Percentiles rank a stretch among this genome's conserved stretches.
Conservation (phyloP, 2,329 filamentous ascomycete species). For the Helotiales sp. region DNA sequence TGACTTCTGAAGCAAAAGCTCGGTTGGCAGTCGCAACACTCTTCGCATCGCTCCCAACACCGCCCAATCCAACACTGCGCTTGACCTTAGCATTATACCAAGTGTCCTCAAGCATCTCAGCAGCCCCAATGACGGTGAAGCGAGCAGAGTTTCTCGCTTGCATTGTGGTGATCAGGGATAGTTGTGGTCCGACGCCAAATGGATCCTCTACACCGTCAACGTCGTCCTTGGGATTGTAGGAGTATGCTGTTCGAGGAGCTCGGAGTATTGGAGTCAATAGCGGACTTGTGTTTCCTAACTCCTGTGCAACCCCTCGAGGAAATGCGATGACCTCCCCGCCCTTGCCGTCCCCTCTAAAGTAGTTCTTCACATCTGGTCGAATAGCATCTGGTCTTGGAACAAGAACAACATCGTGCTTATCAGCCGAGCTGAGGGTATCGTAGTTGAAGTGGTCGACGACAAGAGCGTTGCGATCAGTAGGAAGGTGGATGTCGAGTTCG, state of each 20-base stretch:
- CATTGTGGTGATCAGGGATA: slow-evolving; percentile 80
- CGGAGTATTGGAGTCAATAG: slow-evolving; percentile 80
- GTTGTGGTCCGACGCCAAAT: slow-evolving; percentile 80
- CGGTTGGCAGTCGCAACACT: slow-evolving; percentile 70
- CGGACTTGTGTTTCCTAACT: slow-evolving; percentile 72
- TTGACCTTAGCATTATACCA: slow-evolving; percentile 85
- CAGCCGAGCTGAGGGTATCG: slow-evolving; percentile 72
- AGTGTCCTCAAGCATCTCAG: slow-evolving; percentile 82
- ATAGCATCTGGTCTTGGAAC: slow-evolving; percentile 66
- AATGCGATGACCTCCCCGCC: slow-evolving; percentile 68
- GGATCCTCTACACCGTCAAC: slow-evolving; percentile 71
- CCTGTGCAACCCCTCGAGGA: slow-evolving; percentile 77
- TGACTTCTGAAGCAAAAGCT: slow-evolving; percentile 80
- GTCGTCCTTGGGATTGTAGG: slow-evolving; percentile 91
- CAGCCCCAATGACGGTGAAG: slow-evolving; percentile 80
- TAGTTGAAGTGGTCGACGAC: slow-evolving; percentile 97
- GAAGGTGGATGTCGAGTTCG: slow-evolving; percentile 88
- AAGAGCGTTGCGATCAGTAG: slow-evolving; percentile 77
- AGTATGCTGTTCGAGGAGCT: slow-evolving; percentile 84
- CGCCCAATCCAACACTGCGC: slow-evolving; percentile 39
- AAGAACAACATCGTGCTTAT: slow-evolving; percentile 86
- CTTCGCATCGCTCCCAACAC: slow-evolving; percentile 49
- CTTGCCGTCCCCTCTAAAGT: slow-evolving; percentile 65
- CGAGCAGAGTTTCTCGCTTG: slow-evolving; percentile 94
- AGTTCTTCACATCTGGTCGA: slow-evolving; percentile 71